Percentiles rank a stretch among this genome's conserved stretches.
phyloP scores from a whole-genome alignment of 208 protist species.

The Eutreptiella sp. region DNA sequence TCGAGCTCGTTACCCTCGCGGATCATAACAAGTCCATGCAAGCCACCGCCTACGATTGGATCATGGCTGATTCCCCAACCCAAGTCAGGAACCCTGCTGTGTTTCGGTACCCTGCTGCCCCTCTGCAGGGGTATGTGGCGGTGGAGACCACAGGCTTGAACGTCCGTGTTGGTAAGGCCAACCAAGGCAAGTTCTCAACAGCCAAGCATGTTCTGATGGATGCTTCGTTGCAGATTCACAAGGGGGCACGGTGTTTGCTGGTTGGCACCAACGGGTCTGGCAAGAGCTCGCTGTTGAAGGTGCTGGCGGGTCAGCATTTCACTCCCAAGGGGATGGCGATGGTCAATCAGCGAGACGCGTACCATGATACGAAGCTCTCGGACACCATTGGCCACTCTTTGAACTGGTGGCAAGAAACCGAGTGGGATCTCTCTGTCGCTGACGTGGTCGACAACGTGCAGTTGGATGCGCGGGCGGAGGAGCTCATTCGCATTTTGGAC shows the following conservation, averaged over 20 bases:
- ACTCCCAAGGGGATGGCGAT: slow-evolving; percentile 53
- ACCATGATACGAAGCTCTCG: slow-evolving; percentile 62
- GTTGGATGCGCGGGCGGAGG: slow-evolving; percentile 37
- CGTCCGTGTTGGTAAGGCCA: too few relatives aligned
- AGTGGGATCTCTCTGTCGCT: slow-evolving; percentile 57
- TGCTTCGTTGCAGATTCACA: slow-evolving; percentile 40
- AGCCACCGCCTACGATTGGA: too few relatives aligned
- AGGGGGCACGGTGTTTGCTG: slow-evolving; percentile 74
- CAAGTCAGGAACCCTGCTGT: too few relatives aligned
- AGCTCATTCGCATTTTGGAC: slow-evolving; percentile 50
- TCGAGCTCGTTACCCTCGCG: too few relatives aligned
- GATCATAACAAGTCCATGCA: too few relatives aligned
- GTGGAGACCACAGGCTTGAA: too few relatives aligned
- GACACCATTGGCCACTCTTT: slow-evolving; percentile 39
- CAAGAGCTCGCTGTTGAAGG: slow-evolving; percentile 87
- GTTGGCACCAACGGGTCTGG: slow-evolving; percentile 90
- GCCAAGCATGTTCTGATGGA: slow-evolving; percentile 28
- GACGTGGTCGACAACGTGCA: slow-evolving; percentile 42
- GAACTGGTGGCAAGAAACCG: slow-evolving; percentile 60
- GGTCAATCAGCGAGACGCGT: slow-evolving; percentile 57
- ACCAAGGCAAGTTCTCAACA: too few relatives aligned
- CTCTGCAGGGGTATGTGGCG: too few relatives aligned
- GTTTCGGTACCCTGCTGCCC: too few relatives aligned
- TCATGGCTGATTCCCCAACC: too few relatives aligned
- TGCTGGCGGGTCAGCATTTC: slow-evolving; percentile 68